Conservation (phyloP, 2,329 filamentous ascomycete genomes). For the Coniella lustricola region DNA sequence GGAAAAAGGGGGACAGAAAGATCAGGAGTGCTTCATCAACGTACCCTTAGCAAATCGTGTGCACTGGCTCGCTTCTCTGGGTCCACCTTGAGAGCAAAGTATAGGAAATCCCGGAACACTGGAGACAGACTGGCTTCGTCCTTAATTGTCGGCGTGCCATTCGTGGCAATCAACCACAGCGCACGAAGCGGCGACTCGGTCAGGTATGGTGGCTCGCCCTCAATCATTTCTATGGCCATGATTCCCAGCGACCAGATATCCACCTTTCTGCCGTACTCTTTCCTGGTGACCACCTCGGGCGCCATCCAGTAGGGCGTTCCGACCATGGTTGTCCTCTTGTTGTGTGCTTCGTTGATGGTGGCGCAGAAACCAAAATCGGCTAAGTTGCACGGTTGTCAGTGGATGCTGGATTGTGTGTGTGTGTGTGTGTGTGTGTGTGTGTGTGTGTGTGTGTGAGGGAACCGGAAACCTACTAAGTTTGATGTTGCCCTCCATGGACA, state of each 20-base stretch:
- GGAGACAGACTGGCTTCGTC: conserved; percentile 76
- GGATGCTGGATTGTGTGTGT: background rate
- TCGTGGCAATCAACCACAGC: conserved; percentile 92
- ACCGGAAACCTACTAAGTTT: conserved; percentile 71
- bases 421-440: background rate
- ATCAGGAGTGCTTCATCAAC: too few relatives aligned
- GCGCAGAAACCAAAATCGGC: conserved; percentile 98
- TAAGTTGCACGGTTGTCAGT: conserved; percentile 28
- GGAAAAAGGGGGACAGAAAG: conserved; percentile 14
- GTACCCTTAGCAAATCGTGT: conserved; percentile 83
- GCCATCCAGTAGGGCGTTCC: conserved; percentile 99
- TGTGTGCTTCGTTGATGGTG: conserved; percentile 93
- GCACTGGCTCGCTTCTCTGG: conserved; percentile 95
- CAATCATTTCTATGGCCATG: conserved; percentile 99
- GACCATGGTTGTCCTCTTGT: conserved; percentile 98
- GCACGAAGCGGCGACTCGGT: conserved; percentile 91
- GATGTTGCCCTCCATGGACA: conserved; percentile 91
- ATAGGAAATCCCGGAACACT: conserved; percentile 85
- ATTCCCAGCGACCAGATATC: conserved; percentile 98
- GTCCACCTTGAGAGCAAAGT: conserved; percentile 91
- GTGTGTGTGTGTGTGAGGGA: background rate
- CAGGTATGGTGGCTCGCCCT: conserved; percentile 93
- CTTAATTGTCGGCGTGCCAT: conserved; percentile 91
- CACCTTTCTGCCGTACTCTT: conserved; percentile 96
- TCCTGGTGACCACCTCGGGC: conserved; percentile 91